Evolutionary conservation across 2,329 filamentous ascomycete species (phyloP), one percentile per base, ranked within the genome.

Genomic region (Neonectria neomacrospora): DNA sequence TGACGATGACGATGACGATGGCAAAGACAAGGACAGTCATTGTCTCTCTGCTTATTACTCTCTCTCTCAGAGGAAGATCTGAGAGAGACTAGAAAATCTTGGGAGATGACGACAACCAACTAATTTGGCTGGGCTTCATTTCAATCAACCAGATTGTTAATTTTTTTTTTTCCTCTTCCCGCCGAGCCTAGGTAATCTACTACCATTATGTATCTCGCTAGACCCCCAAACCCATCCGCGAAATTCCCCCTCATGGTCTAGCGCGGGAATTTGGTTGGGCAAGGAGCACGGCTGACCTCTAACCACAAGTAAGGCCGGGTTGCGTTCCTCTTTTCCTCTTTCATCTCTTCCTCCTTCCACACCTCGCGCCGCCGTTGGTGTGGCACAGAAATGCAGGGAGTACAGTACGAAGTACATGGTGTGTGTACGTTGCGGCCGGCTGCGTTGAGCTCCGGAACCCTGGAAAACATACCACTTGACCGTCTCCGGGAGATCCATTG

Each of bases 221-320:
- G 59, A 54, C 20, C 32, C 39, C 39, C 32, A 22, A 54, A 54
- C 41, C 50, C 26, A 51, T 50, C 32, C 39, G 37, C 18, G 39
- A 51, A 50, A 63, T 54, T 65, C 7, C 63, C 63, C 48, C n/a
- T 53, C 47, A 12, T 37, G 34, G 55, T 60, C 63, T 65, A 65
- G 63, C 55, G 55, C 23, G 10, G 22, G 20, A 39, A 47, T 63
- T 57, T 63, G 63, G 59, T 63, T 63, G 63, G 52, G 52, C 39
- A 39, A 48, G 23, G 54, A 30, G 60, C 54, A 54, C 51, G 54
- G 54, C 30, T 22, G 8, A 54, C 42, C 18, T 32, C 39, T 23
- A 45, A 37, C 34, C 34, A n/a, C 7, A 37, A 2, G 34, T 37
- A 37, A 5, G 30, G 30, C 30, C 30, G 30, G 32, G 22, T 14